Evolutionary conservation across 2,329 filamentous ascomycete species (phyloP), one percentile per base, ranked within the genome.

Genomic region (Trichoderma citrinoviride): DNA sequence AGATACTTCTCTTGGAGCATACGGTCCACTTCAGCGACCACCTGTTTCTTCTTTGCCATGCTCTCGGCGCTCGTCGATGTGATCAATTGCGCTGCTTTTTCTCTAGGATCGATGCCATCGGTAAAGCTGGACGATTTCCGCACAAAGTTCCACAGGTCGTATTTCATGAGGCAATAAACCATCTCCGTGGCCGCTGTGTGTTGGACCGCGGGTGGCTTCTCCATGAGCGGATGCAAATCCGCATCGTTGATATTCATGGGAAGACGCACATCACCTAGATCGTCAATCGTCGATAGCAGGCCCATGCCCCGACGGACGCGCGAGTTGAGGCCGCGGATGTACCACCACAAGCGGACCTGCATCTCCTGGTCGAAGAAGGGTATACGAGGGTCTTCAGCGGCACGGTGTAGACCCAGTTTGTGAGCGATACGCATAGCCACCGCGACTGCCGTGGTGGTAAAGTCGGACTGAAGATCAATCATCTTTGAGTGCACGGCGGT

Each of bases 321-420:
- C 67, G 84, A 81, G 65, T 79, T 84, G 21, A 87, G 79, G 2
- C 85, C 85, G 54, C 86, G 79, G 27, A 89, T 81, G 70, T 86
- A 82, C 86, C 86, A 88, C 87, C 87, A 90, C 21, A 90, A 78
- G 7, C 87, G 80, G 47, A 87, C 78, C 17, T 87, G 82, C 80
- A 90, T 89, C 71, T 90, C 87, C 2, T 83, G 83, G 68, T 90
- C 86, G 69, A 89, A 88, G 0, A 86, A 84, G 0, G 82, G 78
- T 2, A 89, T 77, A 1, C 82, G 82, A 6, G 86, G 76, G n/a
- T 76, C 73, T 66, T 83, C 81, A 29, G 85, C 87, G 65, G 90
- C 87, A 12, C 84, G 81, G 65, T 89, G 86, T 53, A 90, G 78
- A 0, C 88, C 87, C 80, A 90, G 87, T 71, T 87, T 87, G 71